Percentiles rank a stretch among this genome's conserved stretches.
Conservation (phyloP, 2,329 filamentous ascomycete genomes). For the Basipetospora sp. region DNA sequence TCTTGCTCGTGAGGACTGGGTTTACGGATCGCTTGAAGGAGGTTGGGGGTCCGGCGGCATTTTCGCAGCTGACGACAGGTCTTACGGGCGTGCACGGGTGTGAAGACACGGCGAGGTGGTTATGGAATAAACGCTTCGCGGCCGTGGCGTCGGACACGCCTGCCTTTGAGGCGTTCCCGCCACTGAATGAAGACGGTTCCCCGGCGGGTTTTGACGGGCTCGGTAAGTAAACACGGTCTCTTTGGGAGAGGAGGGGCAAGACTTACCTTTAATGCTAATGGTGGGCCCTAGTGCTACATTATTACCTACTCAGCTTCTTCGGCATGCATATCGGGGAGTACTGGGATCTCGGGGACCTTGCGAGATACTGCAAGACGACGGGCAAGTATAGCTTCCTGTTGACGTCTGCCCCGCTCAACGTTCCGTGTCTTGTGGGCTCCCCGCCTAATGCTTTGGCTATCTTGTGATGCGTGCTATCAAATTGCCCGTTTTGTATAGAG, state of each 20-base stretch:
- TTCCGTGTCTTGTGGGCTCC: neutral
- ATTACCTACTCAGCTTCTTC: conserved; percentile 1
- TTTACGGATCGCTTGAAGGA: neutral
- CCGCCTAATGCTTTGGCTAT: conserved; percentile 3
- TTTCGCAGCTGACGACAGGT: neutral
- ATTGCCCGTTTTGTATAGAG: no score
- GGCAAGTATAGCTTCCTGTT: conserved; percentile 2
- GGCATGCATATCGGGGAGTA: conserved; percentile 4
- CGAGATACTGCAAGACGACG: neutral
- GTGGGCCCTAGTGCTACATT: conserved; percentile 1
- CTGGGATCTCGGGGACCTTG: conserved; percentile 1
- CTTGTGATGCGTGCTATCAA: no score
- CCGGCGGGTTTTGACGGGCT: neutral
- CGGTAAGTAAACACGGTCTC: no score
- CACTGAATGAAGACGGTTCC: neutral
- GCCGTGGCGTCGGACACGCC: neutral
- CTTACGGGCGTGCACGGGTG: conserved; percentile 1
- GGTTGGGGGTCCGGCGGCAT: neutral
- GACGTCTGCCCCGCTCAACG: neutral
- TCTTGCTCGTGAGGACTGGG: conserved; percentile 22
- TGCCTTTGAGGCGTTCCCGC: conserved; percentile 3
- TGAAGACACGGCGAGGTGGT: conserved; percentile 3
- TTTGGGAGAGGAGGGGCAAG: no score
- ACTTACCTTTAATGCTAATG: no score
- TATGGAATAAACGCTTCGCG: conserved; percentile 5